Percentiles rank a stretch among this genome's conserved stretches.
phyloP scores from a whole-genome alignment of 345 rosid genomes.

The Excoecaria agallocha region DNA sequence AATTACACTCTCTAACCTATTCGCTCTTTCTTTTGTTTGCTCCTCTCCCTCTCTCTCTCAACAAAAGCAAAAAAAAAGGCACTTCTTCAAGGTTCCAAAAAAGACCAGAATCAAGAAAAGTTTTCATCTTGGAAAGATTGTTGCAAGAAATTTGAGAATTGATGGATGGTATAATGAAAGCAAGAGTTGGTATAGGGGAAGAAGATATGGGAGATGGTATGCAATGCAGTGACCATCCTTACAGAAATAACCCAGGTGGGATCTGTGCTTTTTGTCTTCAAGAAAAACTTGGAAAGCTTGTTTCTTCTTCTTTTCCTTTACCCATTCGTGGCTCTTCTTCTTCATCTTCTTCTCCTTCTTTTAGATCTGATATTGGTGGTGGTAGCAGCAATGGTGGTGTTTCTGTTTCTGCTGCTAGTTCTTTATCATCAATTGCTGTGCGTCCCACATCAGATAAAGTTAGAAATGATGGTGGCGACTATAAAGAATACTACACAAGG shows the following conservation, averaged over 20 bases:
- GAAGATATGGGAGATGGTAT: conserved; percentile 82
- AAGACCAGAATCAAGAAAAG: conserved; percentile 13
- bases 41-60: conserved; percentile 13
- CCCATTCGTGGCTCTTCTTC: conserved; percentile 48
- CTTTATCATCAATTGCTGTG: conserved; percentile 41
- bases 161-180: conserved; percentile 35
- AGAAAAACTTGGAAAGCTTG: conserved; percentile 94
- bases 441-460: conserved; percentile 31
- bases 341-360: conserved; percentile 70
- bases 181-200: conserved; percentile 39
- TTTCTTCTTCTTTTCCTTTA: conserved; percentile 77
- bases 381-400: conserved; percentile 9
- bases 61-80: conserved; percentile 6
- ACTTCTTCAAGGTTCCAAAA: conserved; percentile 14
- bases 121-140: conserved; percentile 3
- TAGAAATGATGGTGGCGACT: conserved; percentile 23
- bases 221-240: conserved; percentile 79
- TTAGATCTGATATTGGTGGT: conserved; percentile 67
- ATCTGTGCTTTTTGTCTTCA: conserved; percentile 98
- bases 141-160: background rate
- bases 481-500: conserved; percentile 35
- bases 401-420: background rate
- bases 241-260: conserved; percentile 83
- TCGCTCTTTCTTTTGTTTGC: conserved; percentile 26
- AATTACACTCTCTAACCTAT: conserved; percentile 32